Evolutionary conservation across 805 yeast genomes (phyloP).

Genomic region (Teunomyces barrocoloradensis): DNA sequence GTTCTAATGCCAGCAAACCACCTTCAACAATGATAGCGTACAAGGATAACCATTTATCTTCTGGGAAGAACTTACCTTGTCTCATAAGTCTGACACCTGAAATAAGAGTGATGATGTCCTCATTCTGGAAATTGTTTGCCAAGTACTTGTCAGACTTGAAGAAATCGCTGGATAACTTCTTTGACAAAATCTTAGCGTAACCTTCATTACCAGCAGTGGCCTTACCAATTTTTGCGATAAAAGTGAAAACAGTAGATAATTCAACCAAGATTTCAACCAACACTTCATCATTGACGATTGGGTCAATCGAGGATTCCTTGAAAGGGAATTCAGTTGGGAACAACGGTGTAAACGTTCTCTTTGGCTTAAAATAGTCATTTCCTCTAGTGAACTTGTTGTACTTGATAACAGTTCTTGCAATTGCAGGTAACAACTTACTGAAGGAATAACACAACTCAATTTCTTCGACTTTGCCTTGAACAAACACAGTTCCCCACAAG

Average conservation of each 20-base stretch:
- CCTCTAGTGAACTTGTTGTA: slow-evolving; percentile 50
- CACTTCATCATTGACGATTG: slow-evolving; percentile 65
- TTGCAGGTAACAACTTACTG: slow-evolving; percentile 52
- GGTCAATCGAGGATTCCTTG: slow-evolving; percentile 63
- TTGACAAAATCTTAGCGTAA: slow-evolving; percentile 36
- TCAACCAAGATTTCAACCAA: slow-evolving; percentile 74
- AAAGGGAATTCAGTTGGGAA: slow-evolving; percentile 73
- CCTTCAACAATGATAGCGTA: slow-evolving; percentile 58
- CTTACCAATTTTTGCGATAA: slow-evolving; percentile 50
- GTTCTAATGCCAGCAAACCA: slow-evolving; percentile 51
- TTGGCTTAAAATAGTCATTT: slow-evolving; percentile 50
- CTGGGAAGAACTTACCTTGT: slow-evolving; percentile 60
- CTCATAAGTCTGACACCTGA: slow-evolving; percentile 51
- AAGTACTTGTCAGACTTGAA: slow-evolving; percentile 43
- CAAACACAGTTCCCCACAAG: slow-evolving; percentile 32
- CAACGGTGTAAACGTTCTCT: slow-evolving; percentile 62
- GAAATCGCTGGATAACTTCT: slow-evolving; percentile 28
- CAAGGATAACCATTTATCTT: slow-evolving; percentile 70
- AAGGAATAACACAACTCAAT: slow-evolving; percentile 46
- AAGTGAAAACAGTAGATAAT: slow-evolving; percentile 58
- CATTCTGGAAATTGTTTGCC: slow-evolving; percentile 41
- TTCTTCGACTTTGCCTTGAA: slow-evolving; percentile 26
- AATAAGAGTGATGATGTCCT: slow-evolving; percentile 41
- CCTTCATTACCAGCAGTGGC: slow-evolving; percentile 43
- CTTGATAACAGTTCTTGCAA: slow-evolving; percentile 50